Base-by-base conservation (phyloP, 148 eudicot genomes). In the Nepenthes mirabilis region DNA sequence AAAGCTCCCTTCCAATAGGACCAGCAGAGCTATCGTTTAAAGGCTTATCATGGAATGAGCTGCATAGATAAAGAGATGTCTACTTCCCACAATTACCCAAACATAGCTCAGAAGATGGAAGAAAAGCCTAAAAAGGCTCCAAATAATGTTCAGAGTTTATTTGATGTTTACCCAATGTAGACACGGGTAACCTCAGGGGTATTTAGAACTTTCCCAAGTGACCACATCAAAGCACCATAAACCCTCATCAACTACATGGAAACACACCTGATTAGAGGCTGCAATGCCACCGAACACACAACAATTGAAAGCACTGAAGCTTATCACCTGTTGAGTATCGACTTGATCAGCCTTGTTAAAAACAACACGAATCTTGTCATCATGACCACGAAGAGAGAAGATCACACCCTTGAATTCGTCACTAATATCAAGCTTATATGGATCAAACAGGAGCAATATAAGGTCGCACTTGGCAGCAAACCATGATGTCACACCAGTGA, bases 201-300 rank as follows among this genome's bases (percentile, higher is more conserved):
- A 71, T 90, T 86, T 34, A 90, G 68, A 40, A 90, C 88, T 74
- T 90, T 90, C 33, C 97, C 97, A 43, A 90, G 84, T 0, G 97
- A 90, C 97, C 97, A 90, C 95, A 90, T 90, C 72, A 90, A 69
- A 11, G 95, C 97, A 47, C 97, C 97, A 72, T 90, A 90, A 2
- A 87, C 97, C 68, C 97, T 75, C 97, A 90, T 90, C 14, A 90
- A 62, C 97, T 90, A 66, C 72, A 71, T 0, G 0, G 14, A 43
- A 36, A 66, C 6, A 23, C 9, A 1, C 1, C 34, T 4, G 14
- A 52, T 32, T 11, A 32, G 32, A n/a, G 14, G 32, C n/a, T 52
- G 32, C n/a, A 13, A 52, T 14, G 32, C 2, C 55, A 52, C n/a
- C 2, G 6, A 32, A 32, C 32, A 55, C 9, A 49, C 58, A 33